Percentiles rank a stretch among this genome's conserved stretches.
Evolutionary conservation across 179 eudicot genomes (phyloP).

Genomic region (Spinacia oleracea): DNA sequence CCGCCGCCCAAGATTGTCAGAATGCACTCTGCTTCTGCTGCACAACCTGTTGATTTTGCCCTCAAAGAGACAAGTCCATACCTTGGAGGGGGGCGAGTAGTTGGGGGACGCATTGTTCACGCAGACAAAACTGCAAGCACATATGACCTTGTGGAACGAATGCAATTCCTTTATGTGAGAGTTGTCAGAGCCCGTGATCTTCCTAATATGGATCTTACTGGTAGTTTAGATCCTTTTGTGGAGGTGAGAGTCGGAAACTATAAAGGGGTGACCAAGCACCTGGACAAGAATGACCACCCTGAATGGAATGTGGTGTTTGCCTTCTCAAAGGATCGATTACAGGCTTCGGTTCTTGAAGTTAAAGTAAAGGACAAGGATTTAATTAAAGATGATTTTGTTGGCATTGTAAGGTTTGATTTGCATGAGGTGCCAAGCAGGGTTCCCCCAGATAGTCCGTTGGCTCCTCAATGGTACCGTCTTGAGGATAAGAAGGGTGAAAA

Average conservation of each 20-base stretch:
- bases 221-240: conserved; percentile 87
- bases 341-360: conserved; percentile 79
- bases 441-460: conserved; percentile 95
- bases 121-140: conserved; percentile 47
- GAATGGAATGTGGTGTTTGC: conserved; percentile 88
- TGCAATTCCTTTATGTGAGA: conserved; percentile 49
- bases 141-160: conserved; percentile 50
- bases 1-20: conserved; percentile 68
- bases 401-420: conserved; percentile 75
- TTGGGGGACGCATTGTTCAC: conserved; percentile 43
- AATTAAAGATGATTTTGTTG: conserved; percentile 83
- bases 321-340: conserved; percentile 81
- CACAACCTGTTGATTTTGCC: conserved; percentile 69
- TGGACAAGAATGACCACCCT: conserved; percentile 78
- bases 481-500: conserved; percentile 78
- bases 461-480: conserved; percentile 93
- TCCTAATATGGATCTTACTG: conserved; percentile 50
- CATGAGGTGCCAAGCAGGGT: conserved; percentile 80
- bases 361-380: conserved; percentile 86
- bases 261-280: conserved; percentile 81
- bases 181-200: conserved; percentile 53
- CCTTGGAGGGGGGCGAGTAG: conserved; percentile 50
- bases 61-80: conserved; percentile 56
- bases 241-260: conserved; percentile 90
- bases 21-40: conserved; percentile 67